Evolutionary conservation across 768 basidiomycete genomes (phyloP).

Genomic region (Boletus bicolor): DNA sequence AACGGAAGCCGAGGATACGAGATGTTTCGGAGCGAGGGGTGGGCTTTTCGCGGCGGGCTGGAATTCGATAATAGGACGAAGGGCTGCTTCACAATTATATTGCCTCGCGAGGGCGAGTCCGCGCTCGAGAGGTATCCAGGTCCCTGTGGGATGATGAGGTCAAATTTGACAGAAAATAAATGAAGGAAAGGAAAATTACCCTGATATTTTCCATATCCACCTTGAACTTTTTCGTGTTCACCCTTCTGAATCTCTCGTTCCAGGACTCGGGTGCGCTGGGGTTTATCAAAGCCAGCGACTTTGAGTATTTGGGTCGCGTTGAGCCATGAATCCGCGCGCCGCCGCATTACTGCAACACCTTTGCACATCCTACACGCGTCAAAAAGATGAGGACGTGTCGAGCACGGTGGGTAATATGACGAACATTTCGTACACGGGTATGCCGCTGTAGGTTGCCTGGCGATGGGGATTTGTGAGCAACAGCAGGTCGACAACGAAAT

Average conservation of each 20-base stretch:
- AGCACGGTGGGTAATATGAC: slow-evolving; percentile 38
- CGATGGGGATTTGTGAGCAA: slow-evolving; percentile 10
- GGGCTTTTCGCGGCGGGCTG: slow-evolving; percentile 86
- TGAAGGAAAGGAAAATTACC: slow-evolving; percentile 49
- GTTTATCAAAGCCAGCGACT: slow-evolving; percentile 99
- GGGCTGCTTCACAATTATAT: slow-evolving; percentile 83
- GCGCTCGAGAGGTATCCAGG: slow-evolving; percentile 96
- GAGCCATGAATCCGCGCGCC: slow-evolving; percentile 94
- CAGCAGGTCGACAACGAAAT: not conserved
- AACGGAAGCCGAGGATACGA: slow-evolving; percentile 65
- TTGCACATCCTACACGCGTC: slow-evolving; percentile 81
- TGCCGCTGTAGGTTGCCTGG: slow-evolving; percentile 90
- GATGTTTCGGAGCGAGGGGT: slow-evolving; percentile 94
- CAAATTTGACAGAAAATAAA: not conserved
- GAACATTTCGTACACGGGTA: slow-evolving; percentile 90
- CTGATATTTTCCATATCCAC: slow-evolving; percentile 99
- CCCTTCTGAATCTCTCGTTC: slow-evolving; percentile 99
- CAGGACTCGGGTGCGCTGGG: slow-evolving; percentile 93
- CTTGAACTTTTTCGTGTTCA: slow-evolving; percentile 98
- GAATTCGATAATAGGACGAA: slow-evolving; percentile 94
- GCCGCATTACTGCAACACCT: slow-evolving; percentile 95
- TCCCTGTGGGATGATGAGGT: slow-evolving; percentile 54
- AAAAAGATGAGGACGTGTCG: slow-evolving; percentile 33
- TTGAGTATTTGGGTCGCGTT: slow-evolving; percentile 99
- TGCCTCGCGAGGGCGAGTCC: slow-evolving; percentile 84